These are phyloP conservation scores for Raffaelea arxii DNA, from an alignment of 2,329 filamentous ascomycete species.

Conservation along the genomic window DNA sequence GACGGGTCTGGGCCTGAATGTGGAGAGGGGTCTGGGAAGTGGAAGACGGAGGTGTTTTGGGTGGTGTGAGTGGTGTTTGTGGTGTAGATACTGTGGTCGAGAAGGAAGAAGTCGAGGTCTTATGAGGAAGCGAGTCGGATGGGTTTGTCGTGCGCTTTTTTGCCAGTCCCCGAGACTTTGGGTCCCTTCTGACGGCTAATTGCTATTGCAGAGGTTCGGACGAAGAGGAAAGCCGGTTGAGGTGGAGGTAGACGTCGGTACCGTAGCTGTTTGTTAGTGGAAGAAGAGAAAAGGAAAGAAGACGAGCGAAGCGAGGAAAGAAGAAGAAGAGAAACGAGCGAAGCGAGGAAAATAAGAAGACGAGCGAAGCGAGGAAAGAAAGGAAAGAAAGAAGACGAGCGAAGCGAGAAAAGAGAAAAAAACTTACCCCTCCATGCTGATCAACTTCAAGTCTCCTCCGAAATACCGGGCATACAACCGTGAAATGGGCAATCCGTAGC, in stretches of 20 bases:
- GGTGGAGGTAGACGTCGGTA: conserved; percentile 95
- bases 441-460: conserved; percentile 91
- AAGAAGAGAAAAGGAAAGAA: background rate
- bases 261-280: conserved; percentile 80
- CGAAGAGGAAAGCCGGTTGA: conserved; percentile 89
- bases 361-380: background rate
- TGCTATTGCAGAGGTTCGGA: conserved; percentile 95
- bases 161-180: conserved; percentile 58
- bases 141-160: conserved; percentile 19
- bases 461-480: conserved; percentile 94
- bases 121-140: no score
- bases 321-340: background rate
- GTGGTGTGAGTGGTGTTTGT: background rate
- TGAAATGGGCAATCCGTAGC: conserved; percentile 93
- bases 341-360: background rate
- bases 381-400: background rate
- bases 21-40: conserved; percentile 30
- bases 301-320: conserved; percentile 3
- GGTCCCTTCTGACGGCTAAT: conserved; percentile 81
- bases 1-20: conserved; percentile 54
- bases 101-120: background rate
- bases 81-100: background rate
- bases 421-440: conserved; percentile 96
- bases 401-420: background rate
- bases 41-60: background rate